phyloP scores from a whole-genome alignment of 257 asterid species.

The Perilla frutescens region DNA sequence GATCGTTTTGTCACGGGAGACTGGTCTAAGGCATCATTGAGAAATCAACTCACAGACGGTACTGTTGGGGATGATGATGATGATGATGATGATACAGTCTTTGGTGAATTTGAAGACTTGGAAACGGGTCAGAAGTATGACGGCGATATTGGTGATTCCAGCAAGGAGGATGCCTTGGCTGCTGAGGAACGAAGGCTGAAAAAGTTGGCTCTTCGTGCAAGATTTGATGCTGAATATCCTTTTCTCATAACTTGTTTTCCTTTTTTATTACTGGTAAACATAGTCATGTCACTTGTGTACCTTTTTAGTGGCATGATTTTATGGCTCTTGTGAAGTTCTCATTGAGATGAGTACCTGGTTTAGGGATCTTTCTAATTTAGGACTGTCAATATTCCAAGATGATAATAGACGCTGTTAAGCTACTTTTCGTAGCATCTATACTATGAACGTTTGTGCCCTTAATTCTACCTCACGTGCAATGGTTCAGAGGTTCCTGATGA shows the following conservation, averaged over 20 bases:
- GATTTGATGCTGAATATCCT: conserved; percentile 95
- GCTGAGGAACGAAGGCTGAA: conserved; percentile 80
- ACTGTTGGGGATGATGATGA: conserved; percentile 44
- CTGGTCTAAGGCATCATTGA: conserved; percentile 81
- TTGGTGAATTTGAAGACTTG: conserved; percentile 94
- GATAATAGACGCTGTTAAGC: background rate
- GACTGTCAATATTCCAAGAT: conserved; percentile 3
- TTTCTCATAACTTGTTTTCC: conserved; percentile 25
- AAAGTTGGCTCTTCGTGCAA: conserved; percentile 92
- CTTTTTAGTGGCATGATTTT: conserved; percentile 20
- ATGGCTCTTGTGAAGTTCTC: conserved; percentile 24
- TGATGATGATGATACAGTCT: conserved; percentile 55
- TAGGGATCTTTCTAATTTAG: conserved; percentile 9
- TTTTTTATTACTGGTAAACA: too few relatives aligned
- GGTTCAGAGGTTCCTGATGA: conserved; percentile 71
- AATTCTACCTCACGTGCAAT: conserved; percentile 56
- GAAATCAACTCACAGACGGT: conserved; percentile 58
- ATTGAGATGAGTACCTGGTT: conserved; percentile 14
- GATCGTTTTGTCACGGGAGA: conserved; percentile 90
- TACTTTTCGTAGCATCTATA: conserved; percentile 32
- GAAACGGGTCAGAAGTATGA: conserved; percentile 86
- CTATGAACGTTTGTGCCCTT: conserved; percentile 53
- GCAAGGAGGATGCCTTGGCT: conserved; percentile 46
- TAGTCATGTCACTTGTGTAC: background rate
- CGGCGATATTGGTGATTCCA: conserved; percentile 40